These are phyloP conservation scores for Coniochaeta ligniaria DNA, from an alignment of 2,329 filamentous ascomycete species.

Conservation along the genomic window DNA sequence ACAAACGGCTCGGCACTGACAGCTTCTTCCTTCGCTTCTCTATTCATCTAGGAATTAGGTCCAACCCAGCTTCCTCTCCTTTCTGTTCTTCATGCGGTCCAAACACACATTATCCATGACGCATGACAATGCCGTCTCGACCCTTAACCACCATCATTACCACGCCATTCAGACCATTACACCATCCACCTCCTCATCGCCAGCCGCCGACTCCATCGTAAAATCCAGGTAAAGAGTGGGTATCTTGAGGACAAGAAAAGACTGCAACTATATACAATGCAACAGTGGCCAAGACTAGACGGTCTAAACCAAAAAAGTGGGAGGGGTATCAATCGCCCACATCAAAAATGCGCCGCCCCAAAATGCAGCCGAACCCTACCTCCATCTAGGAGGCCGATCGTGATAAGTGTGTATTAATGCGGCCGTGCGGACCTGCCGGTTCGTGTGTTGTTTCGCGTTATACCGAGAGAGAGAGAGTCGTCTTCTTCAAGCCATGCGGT, in stretches of 20 bases:
- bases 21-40: background rate
- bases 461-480: no score
- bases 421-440: background rate
- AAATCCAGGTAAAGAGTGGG: background rate
- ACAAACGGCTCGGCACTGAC: background rate
- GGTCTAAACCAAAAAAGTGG: background rate
- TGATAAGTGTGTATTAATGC: background rate
- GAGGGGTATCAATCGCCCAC: slow-evolving; percentile 1
- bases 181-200: background rate
- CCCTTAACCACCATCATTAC: background rate
- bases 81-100: background rate
- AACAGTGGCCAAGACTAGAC: background rate
- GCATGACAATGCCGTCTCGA: background rate
- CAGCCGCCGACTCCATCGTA: background rate
- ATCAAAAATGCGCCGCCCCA: background rate
- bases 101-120: background rate
- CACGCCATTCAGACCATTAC: background rate
- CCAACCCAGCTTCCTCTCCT: background rate
- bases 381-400: background rate
- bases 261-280: background rate
- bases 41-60: background rate
- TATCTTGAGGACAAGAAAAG: background rate
- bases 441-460: background rate
- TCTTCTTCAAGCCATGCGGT: slow-evolving; percentile 8
- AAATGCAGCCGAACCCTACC: background rate